Conservation (phyloP, 331 rosid genomes). For the Quercus phellos region DNA sequence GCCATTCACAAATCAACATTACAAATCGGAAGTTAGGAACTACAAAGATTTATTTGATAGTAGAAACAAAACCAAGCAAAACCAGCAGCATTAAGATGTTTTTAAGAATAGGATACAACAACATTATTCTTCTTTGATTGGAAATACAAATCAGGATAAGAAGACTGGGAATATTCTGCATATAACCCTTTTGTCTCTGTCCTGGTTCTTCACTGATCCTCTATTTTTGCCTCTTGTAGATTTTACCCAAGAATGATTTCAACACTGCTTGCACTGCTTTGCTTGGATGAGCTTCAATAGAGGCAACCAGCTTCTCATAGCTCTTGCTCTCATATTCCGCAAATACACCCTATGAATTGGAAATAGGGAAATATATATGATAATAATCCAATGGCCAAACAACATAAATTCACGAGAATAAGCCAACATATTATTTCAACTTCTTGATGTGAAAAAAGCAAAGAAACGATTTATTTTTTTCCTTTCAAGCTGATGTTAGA, state of each 20-base stretch:
- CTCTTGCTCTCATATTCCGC: conserved; percentile 50
- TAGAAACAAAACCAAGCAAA: neutral
- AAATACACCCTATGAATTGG: conserved; percentile 47
- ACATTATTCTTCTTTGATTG: neutral
- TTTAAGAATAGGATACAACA: conserved; percentile 4
- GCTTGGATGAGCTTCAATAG: conserved; percentile 68
- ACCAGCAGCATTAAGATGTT: neutral
- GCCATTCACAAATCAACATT: neutral
- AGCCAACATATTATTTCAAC: conserved; percentile 1
- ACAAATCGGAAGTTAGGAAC: neutral
- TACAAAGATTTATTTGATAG: neutral
- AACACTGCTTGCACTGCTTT: conserved; percentile 62
- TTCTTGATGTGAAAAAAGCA: conserved; percentile 1
- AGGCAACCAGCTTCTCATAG: conserved; percentile 45
- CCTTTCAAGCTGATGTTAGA: neutral
- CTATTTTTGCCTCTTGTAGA: conserved; percentile 67
- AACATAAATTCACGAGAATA: neutral
- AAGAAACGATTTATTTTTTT: neutral
- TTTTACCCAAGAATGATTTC: conserved; percentile 71
- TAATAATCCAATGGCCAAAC: neutral
- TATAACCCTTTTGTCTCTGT: conserved; percentile 11
- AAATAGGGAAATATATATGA: neutral
- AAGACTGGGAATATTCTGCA: neutral
- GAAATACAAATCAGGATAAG: neutral
- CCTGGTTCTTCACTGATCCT: neutral